Conservation (phyloP, 2,329 filamentous ascomycete genomes). For the Penicillium carneum region DNA sequence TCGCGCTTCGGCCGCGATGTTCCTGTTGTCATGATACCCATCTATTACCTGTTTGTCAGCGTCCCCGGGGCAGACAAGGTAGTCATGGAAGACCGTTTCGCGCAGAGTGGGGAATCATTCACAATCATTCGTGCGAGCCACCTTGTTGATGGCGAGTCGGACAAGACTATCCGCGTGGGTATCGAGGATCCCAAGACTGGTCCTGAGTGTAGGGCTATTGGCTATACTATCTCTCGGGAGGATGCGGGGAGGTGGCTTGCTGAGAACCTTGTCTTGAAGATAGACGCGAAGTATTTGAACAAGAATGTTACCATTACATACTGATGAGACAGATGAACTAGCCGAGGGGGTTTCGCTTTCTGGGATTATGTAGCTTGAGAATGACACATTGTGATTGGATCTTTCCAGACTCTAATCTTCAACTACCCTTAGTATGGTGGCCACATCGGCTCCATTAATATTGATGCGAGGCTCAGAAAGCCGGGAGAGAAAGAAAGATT, state of each 20-base stretch:
- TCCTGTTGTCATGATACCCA: conserved; percentile 41
- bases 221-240: conserved; percentile 46
- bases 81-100: conserved; percentile 44
- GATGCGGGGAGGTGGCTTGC: conserved; percentile 39
- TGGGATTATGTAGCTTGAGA: not conserved
- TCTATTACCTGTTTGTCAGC: conserved; percentile 44
- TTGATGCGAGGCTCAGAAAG: no score
- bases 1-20: conserved; percentile 41
- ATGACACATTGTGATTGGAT: not conserved
- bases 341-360: not conserved
- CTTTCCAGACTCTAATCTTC: no score
- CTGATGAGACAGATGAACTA: not conserved
- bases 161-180: conserved; percentile 34
- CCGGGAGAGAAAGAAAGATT: no score
- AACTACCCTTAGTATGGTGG: not conserved
- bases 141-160: conserved; percentile 42
- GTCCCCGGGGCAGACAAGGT: conserved; percentile 50
- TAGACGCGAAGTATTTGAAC: conserved; percentile 7
- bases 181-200: conserved; percentile 41
- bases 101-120: conserved; percentile 30
- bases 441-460: no score
- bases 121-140: conserved; percentile 46
- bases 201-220: conserved; percentile 40
- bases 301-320: conserved; percentile 18
- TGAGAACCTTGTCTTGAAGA: conserved; percentile 20